These are phyloP conservation scores for Boletellus sp. DNA, from an alignment of 768 basidiomycete genomes.

Conservation along the genomic window DNA sequence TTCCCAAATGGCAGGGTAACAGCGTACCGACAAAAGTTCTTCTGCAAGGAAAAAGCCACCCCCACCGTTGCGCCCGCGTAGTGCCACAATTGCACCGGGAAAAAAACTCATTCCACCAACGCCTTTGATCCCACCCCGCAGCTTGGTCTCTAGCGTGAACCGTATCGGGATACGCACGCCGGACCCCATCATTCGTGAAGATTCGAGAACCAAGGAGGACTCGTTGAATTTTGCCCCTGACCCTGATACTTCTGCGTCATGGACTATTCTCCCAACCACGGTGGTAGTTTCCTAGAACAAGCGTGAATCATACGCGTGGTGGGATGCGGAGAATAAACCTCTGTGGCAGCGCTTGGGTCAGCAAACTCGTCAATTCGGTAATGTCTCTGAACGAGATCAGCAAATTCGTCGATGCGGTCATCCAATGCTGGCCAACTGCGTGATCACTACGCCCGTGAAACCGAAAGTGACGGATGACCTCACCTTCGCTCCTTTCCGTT, in stretches of 20 bases:
- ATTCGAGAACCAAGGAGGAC: conserved; percentile 72
- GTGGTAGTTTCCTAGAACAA: conserved; percentile 54
- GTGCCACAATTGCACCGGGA: conserved; percentile 81
- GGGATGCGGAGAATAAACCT: conserved; percentile 34
- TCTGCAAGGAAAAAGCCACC: conserved; percentile 82
- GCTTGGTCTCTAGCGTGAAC: conserved; percentile 61
- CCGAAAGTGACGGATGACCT: conserved; percentile 4
- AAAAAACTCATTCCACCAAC: conserved; percentile 71
- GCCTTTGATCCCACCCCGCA: conserved; percentile 62
- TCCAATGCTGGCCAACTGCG: conserved; percentile 59
- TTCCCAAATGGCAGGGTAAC: not conserved
- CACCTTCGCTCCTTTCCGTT: conserved; percentile 79
- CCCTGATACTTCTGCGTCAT: conserved; percentile 57
- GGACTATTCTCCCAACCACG: conserved; percentile 70
- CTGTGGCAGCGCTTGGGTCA: conserved; percentile 63
- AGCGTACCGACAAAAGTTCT: conserved; percentile 75
- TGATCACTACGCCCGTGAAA: not conserved
- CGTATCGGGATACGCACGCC: conserved; percentile 67
- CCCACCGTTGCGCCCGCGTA: conserved; percentile 89
- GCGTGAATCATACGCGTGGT: not conserved
- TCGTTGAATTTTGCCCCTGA: conserved; percentile 69
- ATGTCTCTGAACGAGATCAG: conserved; percentile 63
- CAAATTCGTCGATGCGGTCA: conserved; percentile 82
- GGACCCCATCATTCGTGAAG: conserved; percentile 70
- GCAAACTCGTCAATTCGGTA: conserved; percentile 72